These are phyloP conservation scores for Hypoxylon sp. DNA, from an alignment of 2,329 filamentous ascomycete genomes.

Conservation along the genomic window DNA sequence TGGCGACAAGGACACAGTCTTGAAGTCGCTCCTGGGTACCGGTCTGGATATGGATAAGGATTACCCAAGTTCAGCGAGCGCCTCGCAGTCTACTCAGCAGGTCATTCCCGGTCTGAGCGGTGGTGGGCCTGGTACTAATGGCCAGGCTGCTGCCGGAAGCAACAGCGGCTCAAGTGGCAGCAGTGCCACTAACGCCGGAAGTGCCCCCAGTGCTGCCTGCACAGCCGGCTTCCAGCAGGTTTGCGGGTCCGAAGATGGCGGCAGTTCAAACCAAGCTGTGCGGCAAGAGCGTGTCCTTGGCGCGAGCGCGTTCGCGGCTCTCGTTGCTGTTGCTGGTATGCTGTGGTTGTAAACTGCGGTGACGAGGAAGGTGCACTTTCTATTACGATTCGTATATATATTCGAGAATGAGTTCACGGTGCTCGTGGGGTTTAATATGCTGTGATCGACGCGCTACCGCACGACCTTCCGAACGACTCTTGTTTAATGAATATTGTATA, in stretches of 20 bases:
- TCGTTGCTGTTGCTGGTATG: conserved; percentile 53
- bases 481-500: conserved; percentile 11
- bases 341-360: conserved; percentile 48
- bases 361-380: neutral
- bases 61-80: conserved; percentile 54
- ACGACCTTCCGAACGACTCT: conserved; percentile 6
- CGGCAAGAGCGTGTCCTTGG: conserved; percentile 51
- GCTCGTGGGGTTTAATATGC: conserved; percentile 15
- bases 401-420: conserved; percentile 14
- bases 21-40: conserved; percentile 85
- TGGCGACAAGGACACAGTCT: conserved; percentile 79
- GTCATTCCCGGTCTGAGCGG: conserved; percentile 54
- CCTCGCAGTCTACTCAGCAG: conserved; percentile 44
- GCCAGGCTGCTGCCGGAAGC: conserved; percentile 49
- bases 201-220: conserved; percentile 41
- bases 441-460: conserved; percentile 5
- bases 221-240: conserved; percentile 52
- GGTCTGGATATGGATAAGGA: conserved; percentile 78
- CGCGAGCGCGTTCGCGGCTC: conserved; percentile 54
- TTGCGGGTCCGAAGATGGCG: conserved; percentile 41
- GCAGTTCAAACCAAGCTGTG: conserved; percentile 46
- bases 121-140: conserved; percentile 54
- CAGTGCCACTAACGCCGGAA: conserved; percentile 37
- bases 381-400: conserved; percentile 21
- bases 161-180: conserved; percentile 23